Percentiles rank a stretch among this genome's conserved stretches.
These are phyloP conservation scores for Eremomyces bilateralis DNA, from an alignment of 495 filamentous ascomycete genomes.

Conservation along the genomic window DNA sequence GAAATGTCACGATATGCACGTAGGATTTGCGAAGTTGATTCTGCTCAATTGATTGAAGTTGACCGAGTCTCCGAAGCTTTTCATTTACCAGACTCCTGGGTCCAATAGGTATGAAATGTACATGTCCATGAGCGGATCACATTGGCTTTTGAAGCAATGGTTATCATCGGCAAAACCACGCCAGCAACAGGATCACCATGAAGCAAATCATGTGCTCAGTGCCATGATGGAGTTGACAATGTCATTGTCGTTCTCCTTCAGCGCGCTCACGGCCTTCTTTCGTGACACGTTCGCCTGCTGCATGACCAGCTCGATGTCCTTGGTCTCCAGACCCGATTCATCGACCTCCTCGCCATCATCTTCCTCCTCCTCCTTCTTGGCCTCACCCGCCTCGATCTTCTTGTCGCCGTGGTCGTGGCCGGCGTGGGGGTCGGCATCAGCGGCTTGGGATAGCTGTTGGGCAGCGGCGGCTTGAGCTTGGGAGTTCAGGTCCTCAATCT, in stretches of 20 bases:
- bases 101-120: too few species aligned
- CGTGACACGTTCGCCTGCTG: conserved; percentile 85
- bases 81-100: too few species aligned
- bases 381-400: conserved; percentile 50
- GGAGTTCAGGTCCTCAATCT: conserved; percentile 98
- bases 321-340: conserved; percentile 78
- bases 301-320: conserved; percentile 99
- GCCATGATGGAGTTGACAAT: conserved; percentile 99
- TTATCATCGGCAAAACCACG: too few species aligned
- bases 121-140: too few species aligned
- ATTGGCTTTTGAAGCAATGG: too few species aligned
- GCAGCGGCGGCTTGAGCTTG: conserved; percentile 86
- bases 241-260: conserved; percentile 98
- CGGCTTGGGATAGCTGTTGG: conserved; percentile 59
- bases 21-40: too few species aligned
- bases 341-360: conserved; percentile 94
- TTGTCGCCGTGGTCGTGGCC: conserved; percentile 36
- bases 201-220: conserved; percentile 81
- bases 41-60: too few species aligned
- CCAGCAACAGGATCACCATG: too few species aligned
- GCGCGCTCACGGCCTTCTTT: conserved; percentile 95
- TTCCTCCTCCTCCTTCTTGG: conserved; percentile 50
- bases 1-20: too few species aligned
- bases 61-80: too few species aligned
- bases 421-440: conserved; percentile 33